Evolutionary conservation across 2,329 filamentous ascomycete species (phyloP).

Genomic region (Calonectria leucothoes): DNA sequence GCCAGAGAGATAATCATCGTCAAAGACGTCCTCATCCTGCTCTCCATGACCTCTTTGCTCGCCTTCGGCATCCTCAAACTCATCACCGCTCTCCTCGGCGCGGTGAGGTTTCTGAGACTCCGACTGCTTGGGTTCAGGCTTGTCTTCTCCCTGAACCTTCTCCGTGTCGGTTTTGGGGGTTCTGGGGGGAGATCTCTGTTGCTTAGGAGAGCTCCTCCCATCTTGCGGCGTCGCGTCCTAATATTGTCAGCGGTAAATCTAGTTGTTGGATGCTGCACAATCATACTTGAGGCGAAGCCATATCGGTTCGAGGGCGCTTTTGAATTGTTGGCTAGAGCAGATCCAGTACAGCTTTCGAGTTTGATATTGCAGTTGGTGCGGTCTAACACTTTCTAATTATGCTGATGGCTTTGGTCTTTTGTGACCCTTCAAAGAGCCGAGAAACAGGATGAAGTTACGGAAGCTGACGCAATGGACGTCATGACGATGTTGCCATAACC

Average conservation of each 20-base stretch:
- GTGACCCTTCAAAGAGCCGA: conserved; percentile 27
- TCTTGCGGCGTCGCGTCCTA: conserved; percentile 25
- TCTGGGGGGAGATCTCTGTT: conserved; percentile 23
- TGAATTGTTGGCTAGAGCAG: background rate
- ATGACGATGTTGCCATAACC: conserved; percentile 34
- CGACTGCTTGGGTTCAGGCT: conserved; percentile 2
- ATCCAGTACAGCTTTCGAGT: background rate
- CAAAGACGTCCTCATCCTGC: conserved; percentile 23
- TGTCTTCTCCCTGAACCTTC: background rate
- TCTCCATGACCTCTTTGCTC: conserved; percentile 26
- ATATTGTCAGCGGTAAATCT: conserved; percentile 16
- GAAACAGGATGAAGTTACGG: conserved; percentile 35
- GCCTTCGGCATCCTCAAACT: conserved; percentile 16
- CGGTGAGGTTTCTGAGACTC: conserved; percentile 7
- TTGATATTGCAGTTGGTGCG: background rate
- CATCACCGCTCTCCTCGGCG: background rate
- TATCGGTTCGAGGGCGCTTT: background rate
- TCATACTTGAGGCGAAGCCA: conserved; percentile 39
- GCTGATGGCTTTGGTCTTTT: conserved; percentile 30
- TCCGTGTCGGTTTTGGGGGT: background rate
- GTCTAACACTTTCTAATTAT: background rate
- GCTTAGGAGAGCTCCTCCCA: conserved; percentile 18
- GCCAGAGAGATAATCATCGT: conserved; percentile 3
- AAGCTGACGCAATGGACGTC: conserved; percentile 44
- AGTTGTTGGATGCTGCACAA: too few species aligned